phyloP scores from a whole-genome alignment of 208 protist species.

The Crithidia sp. region DNA sequence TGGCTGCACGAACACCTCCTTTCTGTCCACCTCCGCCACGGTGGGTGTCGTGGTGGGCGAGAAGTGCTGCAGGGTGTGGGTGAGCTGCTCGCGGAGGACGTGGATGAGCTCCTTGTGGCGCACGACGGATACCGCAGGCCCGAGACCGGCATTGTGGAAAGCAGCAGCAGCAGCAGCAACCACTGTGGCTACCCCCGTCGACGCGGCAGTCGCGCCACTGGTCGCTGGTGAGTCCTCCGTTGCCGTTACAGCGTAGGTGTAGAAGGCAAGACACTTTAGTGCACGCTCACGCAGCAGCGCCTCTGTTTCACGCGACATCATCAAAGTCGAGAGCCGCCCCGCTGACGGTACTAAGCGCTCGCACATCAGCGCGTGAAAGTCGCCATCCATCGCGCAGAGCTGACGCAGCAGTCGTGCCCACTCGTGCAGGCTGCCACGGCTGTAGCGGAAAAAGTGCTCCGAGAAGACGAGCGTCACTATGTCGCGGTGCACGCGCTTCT shows the following conservation, averaged over 20 bases:
- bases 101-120: constrained; percentile 47
- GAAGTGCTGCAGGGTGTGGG: constrained; percentile 33
- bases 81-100: constrained; percentile 53
- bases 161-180: background rate
- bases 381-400: constrained; percentile 9
- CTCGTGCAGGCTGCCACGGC: constrained; percentile 37
- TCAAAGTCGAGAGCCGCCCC: constrained; percentile 37
- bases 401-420: constrained; percentile 45
- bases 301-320: constrained; percentile 51
- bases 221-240: constrained; percentile 4
- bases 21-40: constrained; percentile 19
- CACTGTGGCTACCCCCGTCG: background rate
- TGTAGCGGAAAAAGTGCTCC: constrained; percentile 57
- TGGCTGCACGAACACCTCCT: constrained; percentile 33
- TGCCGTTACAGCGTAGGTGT: constrained; percentile 27
- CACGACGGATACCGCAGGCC: background rate
- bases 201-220: constrained; percentile 10
- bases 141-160: background rate
- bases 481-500: constrained; percentile 47
- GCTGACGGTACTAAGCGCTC: constrained; percentile 28
- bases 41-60: constrained; percentile 17
- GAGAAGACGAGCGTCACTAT: constrained; percentile 43
- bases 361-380: constrained; percentile 24
- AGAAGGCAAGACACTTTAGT: constrained; percentile 48
- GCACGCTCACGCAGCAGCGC: constrained; percentile 39